Conservation (phyloP, 768 basidiomycete species). For the Pleurotus tuoliensis region DNA sequence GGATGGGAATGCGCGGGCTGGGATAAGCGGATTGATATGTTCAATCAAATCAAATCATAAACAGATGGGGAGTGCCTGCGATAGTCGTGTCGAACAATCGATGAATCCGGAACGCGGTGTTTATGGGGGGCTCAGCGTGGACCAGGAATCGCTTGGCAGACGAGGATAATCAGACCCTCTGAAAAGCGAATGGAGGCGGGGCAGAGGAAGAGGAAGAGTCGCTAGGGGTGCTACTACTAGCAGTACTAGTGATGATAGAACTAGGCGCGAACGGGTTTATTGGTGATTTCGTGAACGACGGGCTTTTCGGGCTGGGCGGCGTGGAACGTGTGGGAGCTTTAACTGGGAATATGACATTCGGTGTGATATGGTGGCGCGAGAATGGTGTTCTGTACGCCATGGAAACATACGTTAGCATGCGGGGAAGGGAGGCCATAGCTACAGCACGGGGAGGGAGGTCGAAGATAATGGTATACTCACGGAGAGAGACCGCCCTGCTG, state of each 20-base stretch:
- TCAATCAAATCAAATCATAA: too few relatives aligned
- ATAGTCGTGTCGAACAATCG: too few relatives aligned
- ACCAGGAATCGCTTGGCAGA: neutral
- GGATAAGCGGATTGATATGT: too few relatives aligned
- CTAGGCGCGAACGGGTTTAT: neutral
- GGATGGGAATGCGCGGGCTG: too few relatives aligned
- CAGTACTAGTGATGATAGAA: neutral
- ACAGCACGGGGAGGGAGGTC: neutral
- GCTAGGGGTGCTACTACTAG: neutral
- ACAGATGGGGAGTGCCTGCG: too few relatives aligned
- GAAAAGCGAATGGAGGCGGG: neutral
- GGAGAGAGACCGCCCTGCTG: neutral
- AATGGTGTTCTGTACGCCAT: neutral
- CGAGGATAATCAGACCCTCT: neutral
- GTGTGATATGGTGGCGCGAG: slow-evolving; percentile 2
- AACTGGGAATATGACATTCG: slow-evolving; percentile 1
- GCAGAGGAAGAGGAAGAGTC: neutral
- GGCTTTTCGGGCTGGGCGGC: neutral
- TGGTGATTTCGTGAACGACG: neutral
- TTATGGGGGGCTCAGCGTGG: too few relatives aligned
- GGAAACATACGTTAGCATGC: neutral
- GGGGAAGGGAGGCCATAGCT: neutral
- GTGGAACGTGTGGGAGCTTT: neutral
- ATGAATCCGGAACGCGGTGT: too few relatives aligned
- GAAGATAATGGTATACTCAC: slow-evolving; percentile 1